Base-by-base conservation (phyloP, 2,329 filamentous ascomycete genomes). In the Incumbomyces delicatus region DNA sequence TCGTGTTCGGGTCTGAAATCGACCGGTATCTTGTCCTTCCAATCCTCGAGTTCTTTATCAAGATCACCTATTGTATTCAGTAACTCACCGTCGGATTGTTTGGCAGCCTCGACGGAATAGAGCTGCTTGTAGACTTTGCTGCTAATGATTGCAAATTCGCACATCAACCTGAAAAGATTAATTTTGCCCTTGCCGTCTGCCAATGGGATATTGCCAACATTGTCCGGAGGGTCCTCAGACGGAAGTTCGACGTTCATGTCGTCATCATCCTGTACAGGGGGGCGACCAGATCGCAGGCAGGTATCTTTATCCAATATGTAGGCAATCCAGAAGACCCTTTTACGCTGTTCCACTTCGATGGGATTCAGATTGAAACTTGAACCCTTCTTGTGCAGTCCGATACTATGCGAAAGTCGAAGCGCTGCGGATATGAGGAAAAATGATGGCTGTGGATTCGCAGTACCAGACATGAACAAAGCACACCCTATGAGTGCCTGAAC, bases 1-100 rank as follows among this genome's bases (percentile, higher is more conserved):
- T 95, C 89, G 62, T 95, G 82, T 64, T 96, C 92, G 0, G 92
- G 92, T n/a, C 92, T 80, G 68, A 95, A 96, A 60, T 96, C 92
- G 48, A 95, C 76, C 2, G 92, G 90, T 45, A 98, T 96, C 43
- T 76, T 80, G 61, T 96, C 89, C 70, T 96, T 96, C 92, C 92
- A 98, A 45, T 87, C 83, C 63, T 98, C 92, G 3, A 98, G 67
- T 58, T 88, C 80, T 59, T 80, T 82, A 62, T 98, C 92, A 8
- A 98, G 77, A 60, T 96, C 89, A 39, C 92, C 89, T 56, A 98
- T 98, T 1, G 88, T 94, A 61, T 95, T 94, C 39, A 98, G 74
- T 7, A 96, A 73, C 64, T 95, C 90, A 18, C 90, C 92, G 55
- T 94, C 87, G 1, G 88, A 87, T 61, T 95, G 86, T 59, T 89